A percentile compares a stretch with the other conserved stretches of the same genome.
These are phyloP conservation scores for Hymenoscyphus repandus DNA, from an alignment of 2,329 filamentous ascomycete species.

Conservation along the genomic window DNA sequence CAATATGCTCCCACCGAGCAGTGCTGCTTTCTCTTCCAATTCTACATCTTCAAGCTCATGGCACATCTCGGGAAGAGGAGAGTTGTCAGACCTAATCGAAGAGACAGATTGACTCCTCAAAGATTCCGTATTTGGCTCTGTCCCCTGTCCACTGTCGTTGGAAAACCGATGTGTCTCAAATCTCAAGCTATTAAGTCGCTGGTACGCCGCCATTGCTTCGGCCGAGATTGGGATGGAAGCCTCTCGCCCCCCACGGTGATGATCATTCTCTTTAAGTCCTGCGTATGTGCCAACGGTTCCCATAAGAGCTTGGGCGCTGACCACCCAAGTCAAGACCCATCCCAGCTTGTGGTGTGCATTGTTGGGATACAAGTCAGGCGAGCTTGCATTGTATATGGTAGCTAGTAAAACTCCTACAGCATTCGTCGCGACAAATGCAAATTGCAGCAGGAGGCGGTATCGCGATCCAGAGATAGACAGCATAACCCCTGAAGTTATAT, in stretches of 20 bases:
- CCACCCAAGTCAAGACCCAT: constrained; percentile 74
- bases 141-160: constrained; percentile 67
- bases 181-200: constrained; percentile 37
- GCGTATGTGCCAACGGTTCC: constrained; percentile 26
- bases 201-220: constrained; percentile 48
- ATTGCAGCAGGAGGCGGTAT: constrained; percentile 64
- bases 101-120: constrained; percentile 61
- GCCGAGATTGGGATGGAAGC: constrained; percentile 59
- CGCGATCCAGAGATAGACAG: constrained; percentile 77
- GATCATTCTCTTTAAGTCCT: constrained; percentile 22
- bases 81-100: constrained; percentile 44
- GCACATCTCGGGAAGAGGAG: constrained; percentile 1
- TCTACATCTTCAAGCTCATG: constrained; percentile 40
- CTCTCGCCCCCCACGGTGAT: constrained; percentile 42
- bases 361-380: constrained; percentile 79
- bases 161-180: constrained; percentile 51
- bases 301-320: constrained; percentile 64
- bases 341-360: constrained; percentile 87
- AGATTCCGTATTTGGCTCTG: constrained; percentile 63
- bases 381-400: constrained; percentile 71
- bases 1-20: constrained; percentile 39
- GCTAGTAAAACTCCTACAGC: constrained; percentile 59
- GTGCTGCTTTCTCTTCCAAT: constrained; percentile 37
- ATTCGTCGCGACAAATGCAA: constrained; percentile 61
- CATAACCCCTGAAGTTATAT: constrained; percentile 51